Evolutionary conservation across 257 asterid genomes (phyloP).

Genomic region (Lycium ferocissimum): DNA sequence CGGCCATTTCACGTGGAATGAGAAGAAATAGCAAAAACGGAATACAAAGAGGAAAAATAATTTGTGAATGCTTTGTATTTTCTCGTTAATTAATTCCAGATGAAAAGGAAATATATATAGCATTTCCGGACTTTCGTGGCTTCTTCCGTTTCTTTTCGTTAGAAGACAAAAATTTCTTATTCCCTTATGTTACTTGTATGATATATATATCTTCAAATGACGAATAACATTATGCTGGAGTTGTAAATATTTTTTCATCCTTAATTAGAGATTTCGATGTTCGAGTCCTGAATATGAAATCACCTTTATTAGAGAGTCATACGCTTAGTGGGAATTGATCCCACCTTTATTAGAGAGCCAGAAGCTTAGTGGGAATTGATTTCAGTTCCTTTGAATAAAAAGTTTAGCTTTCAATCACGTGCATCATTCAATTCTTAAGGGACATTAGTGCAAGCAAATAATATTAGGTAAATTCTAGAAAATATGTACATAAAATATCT

Average conservation of each 20-base stretch:
- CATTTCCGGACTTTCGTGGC: background rate
- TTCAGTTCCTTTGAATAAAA: too few relatives aligned
- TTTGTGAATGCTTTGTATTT: background rate
- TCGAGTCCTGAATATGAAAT: background rate
- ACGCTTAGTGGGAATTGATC: too few relatives aligned
- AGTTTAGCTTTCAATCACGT: too few relatives aligned
- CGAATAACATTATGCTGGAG: background rate
- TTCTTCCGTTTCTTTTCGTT: background rate
- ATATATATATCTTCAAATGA: too few relatives aligned
- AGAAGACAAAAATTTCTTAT: background rate
- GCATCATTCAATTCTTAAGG: too few relatives aligned
- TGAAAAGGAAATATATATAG: background rate
- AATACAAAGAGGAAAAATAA: background rate
- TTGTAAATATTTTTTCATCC: background rate
- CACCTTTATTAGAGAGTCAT: background rate
- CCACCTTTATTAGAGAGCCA: background rate
- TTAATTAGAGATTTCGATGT: accelerated
- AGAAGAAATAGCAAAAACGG: background rate
- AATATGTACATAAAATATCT: too few relatives aligned
- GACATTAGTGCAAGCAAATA: too few relatives aligned
- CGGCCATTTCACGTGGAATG: background rate
- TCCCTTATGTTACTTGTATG: too few relatives aligned
- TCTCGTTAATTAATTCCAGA: background rate
- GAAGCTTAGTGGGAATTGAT: too few relatives aligned
- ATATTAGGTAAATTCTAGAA: too few relatives aligned